Conservation (phyloP, 805 yeast species). For the Ogataea degrootiae region DNA sequence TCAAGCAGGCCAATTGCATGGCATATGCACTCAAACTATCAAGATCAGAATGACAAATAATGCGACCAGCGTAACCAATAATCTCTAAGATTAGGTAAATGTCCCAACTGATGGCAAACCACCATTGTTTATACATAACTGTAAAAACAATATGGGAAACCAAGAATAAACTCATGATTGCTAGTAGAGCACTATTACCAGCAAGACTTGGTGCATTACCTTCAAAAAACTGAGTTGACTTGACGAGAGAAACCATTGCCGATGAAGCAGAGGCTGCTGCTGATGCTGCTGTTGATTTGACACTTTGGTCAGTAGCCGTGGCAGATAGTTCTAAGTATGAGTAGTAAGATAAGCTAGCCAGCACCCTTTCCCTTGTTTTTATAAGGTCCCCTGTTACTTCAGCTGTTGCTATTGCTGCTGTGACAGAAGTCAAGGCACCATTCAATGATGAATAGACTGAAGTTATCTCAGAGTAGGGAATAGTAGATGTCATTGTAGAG, state of each 20-base stretch:
- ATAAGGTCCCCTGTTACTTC: too few species aligned
- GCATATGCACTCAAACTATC: conserved; percentile 36
- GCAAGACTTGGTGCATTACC: conserved; percentile 42
- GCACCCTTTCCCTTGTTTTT: too few species aligned
- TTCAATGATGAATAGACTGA: too few species aligned
- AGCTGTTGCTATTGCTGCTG: too few species aligned
- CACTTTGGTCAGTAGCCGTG: not conserved
- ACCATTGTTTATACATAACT: conserved; percentile 45
- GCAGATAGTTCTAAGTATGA: too few species aligned
- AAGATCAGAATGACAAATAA: conserved; percentile 34
- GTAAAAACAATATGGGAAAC: conserved; percentile 37
- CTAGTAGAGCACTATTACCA: conserved; percentile 52
- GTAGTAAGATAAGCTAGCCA: too few species aligned
- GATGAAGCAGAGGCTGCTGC: conserved; percentile 15
- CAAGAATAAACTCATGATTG: conserved; percentile 44
- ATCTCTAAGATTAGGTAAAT: conserved; percentile 56
- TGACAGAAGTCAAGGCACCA: too few species aligned
- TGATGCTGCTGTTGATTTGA: not conserved
- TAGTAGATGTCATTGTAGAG: too few species aligned
- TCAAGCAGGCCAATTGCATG: conserved; percentile 57
- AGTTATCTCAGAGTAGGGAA: too few species aligned
- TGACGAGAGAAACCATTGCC: conserved; percentile 20
- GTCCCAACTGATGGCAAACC: conserved; percentile 54
- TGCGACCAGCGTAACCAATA: conserved; percentile 59
- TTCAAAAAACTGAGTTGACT: conserved; percentile 22